Evolutionary conservation across 2,329 filamentous ascomycete species (phyloP), one percentile per base, ranked within the genome.

Genomic region (Paecilomyces niveus): DNA sequence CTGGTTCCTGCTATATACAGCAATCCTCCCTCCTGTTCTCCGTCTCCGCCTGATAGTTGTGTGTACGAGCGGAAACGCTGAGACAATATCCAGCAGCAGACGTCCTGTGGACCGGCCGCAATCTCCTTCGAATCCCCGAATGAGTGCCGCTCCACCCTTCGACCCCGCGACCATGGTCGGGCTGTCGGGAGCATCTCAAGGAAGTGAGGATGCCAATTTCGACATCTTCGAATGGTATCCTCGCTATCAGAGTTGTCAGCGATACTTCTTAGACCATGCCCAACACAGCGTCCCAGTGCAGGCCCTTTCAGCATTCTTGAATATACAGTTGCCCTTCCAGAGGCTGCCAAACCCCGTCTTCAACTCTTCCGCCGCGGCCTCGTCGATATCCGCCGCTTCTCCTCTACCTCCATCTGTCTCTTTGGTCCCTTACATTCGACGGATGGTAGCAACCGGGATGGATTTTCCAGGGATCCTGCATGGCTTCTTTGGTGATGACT

Each of bases 401-500:
- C 64, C 71, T 15, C 70, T 73, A 3, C 69, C 74, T 9, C 72
- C 68, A 11, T 68, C 72, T 64, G 81, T 92, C 53, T 91, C 89
- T 1, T 80, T 97, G 10, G 83, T 94, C 3, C 93, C 94, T 0
- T 99, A 96, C 72, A 87, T 97, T 62, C 88, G 93, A 33, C 89
- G 94, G 15, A 83, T 97, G 1, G 86, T 97, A 53, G 90, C 90
- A 15, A 97, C 93, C 0, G 93, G 92, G 1, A 94, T 96, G 78
- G 94, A 97, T 72, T 87, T 86, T 49, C 86, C 89, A 0, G 86
- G 86, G 0, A 87, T 97, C n/a, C 79, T 99, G 60, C 90, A 96
- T 70, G 92, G 92, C 10, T 96, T 97, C 78, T 99, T 97, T 67
- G 94, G 94, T n/a, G 90, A 97, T 63, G 89, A 96, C 70, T 99